Percentiles rank a stretch among this genome's conserved stretches.
phyloP scores from a whole-genome alignment of 2,329 filamentous ascomycete genomes.

The Beauveria sp. region DNA sequence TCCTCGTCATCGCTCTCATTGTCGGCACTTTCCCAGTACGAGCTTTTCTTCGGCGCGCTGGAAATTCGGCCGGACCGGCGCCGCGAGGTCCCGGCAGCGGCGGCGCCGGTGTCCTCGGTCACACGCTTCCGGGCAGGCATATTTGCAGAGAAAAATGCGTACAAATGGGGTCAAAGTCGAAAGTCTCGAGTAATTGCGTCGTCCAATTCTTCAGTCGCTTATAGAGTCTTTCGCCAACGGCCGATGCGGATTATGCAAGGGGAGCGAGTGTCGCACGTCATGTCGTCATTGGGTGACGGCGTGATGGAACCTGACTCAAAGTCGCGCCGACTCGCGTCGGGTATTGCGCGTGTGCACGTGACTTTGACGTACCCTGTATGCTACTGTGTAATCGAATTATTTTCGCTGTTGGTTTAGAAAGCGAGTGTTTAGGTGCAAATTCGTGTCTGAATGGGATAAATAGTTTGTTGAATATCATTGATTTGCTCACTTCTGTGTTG shows the following conservation, averaged over 20 bases:
- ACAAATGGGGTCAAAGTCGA: not conserved
- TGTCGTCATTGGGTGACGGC: not conserved
- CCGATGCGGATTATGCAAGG: not conserved
- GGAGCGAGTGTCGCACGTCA: not conserved
- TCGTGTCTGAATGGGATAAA: not conserved
- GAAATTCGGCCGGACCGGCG: slow-evolving; percentile 42
- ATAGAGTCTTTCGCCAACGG: not conserved
- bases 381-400: not conserved
- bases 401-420: not conserved
- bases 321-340: not conserved
- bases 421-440: not conserved
- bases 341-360: not conserved
- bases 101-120: slow-evolving; percentile 20
- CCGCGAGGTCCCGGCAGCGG: slow-evolving; percentile 21
- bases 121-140: slow-evolving; percentile 36
- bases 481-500: not conserved
- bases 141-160: not conserved
- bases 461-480: not conserved
- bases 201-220: not conserved
- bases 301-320: not conserved
- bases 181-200: not conserved
- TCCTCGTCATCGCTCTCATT: slow-evolving; percentile 17
- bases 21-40: slow-evolving; percentile 39
- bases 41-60: slow-evolving; percentile 39
- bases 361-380: not conserved